Percentiles rank a stretch among this genome's conserved stretches.
These are phyloP conservation scores for Termitomyces sp. DNA, from an alignment of 768 basidiomycete species.

Conservation along the genomic window DNA sequence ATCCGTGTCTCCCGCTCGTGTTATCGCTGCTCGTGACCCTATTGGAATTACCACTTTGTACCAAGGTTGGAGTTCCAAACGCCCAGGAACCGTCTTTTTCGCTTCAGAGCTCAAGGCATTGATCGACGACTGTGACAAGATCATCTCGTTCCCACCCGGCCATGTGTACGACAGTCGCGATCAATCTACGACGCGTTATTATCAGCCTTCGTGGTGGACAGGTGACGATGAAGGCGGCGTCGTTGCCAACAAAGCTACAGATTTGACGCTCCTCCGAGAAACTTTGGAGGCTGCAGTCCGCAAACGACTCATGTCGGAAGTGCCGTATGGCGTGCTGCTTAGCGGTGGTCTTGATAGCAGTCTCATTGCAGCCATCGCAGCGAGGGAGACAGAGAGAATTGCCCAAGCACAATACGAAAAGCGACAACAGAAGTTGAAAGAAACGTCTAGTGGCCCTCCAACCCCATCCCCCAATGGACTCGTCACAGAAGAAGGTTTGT, in stretches of 20 bases:
- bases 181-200: constrained; percentile 77
- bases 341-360: constrained; percentile 95
- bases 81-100: constrained; percentile 84
- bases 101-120: constrained; percentile 95
- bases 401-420: constrained; percentile 71
- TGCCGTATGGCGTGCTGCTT: constrained; percentile 94
- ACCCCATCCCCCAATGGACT: constrained; percentile 36
- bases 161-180: constrained; percentile 91
- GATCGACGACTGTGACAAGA: constrained; percentile 86
- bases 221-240: constrained; percentile 64
- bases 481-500: constrained; percentile 50
- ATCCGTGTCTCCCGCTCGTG: constrained; percentile 78
- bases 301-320: constrained; percentile 96
- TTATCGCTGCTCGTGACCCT: constrained; percentile 96
- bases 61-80: constrained; percentile 86
- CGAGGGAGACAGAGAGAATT: constrained; percentile 91
- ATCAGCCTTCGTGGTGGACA: constrained; percentile 83
- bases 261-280: constrained; percentile 70
- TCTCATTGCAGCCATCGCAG: constrained; percentile 92
- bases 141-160: constrained; percentile 95
- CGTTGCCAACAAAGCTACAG: constrained; percentile 54
- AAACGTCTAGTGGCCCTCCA: constrained; percentile 48
- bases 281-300: constrained; percentile 87
- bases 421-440: constrained; percentile 55
- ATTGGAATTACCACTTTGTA: constrained; percentile 99